Base-by-base conservation (phyloP, 371 early-diverging fungal genomes). In the Cokeromyces recurvatus region DNA sequence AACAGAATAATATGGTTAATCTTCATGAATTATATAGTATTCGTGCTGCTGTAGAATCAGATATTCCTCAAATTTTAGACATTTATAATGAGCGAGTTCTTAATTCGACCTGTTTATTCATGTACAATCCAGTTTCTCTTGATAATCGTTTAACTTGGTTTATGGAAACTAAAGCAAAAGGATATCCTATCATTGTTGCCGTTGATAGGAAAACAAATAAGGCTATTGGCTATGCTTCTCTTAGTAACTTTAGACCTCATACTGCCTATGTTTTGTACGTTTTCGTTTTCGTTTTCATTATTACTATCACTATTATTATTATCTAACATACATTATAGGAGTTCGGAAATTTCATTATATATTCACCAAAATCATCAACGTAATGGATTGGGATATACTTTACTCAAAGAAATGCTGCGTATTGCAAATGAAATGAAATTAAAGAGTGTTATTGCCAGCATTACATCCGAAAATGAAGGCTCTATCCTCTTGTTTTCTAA, bases 41-140 rank as follows among this genome's bases (percentile, higher is more conserved):
- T 21, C 59, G 71, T 14, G 59, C 60, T 38, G 69, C 65, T 2
- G 55, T 40, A 3, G 67, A 68, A 40, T 38, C 42, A 2, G 75
- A 75, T 43, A 11, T 65, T 9, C 58, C 62, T 19, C 53, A 51
- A 35, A 67, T 75, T 32, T 42, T 57, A 9, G 71, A 68, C 10
- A 71, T 75, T 24, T 75, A 64, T 55, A 75, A 75, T 59, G 71
- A 75, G 23, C 68, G 69, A 22, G 67, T 79, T 36, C 32, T 36
- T 16, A 79, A 74, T 44, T 75, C 77, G 1, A 64, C 72, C 12
- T 62, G 64, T 16, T 43, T 79, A 38, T 74, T 74, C 48, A 51
- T 74, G 24, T 72, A 67, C 44, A 59, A 70, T 3, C 49, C 61
- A 24, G 66, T 75, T 4, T 46, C 67, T n/a, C 41, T 71, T 10